These are phyloP conservation scores for Lactifluus piperatus DNA, from an alignment of 768 basidiomycete genomes.

Conservation along the genomic window DNA sequence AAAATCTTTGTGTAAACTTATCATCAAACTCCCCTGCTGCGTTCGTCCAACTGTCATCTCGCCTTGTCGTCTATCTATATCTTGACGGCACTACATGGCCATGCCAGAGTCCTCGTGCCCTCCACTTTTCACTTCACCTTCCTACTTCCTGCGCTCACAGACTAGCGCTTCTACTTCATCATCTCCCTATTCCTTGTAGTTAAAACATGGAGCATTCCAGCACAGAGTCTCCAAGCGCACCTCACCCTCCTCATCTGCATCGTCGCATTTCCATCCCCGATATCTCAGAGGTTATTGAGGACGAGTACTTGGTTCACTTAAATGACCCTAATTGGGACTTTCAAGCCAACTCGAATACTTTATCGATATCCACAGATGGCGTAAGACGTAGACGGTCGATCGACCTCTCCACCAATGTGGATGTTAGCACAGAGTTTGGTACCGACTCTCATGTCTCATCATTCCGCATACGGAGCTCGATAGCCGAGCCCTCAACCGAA, in stretches of 20 bases:
- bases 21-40: not conserved
- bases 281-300: conserved; percentile 62
- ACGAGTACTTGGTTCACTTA: conserved; percentile 61
- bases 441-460: conserved; percentile 32
- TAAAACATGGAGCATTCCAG: conserved; percentile 10
- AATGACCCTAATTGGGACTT: conserved; percentile 79
- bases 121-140: not conserved
- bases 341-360: conserved; percentile 28
- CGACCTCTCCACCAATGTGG: conserved; percentile 35
- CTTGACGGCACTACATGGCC: conserved; percentile 2
- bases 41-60: not conserved
- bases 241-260: conserved; percentile 18
- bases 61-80: not conserved
- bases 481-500: conserved; percentile 24
- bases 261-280: conserved; percentile 55
- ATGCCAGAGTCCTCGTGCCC: not conserved
- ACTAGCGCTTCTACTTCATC: not conserved
- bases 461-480: conserved; percentile 27
- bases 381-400: conserved; percentile 36
- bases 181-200: not conserved
- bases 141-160: not conserved
- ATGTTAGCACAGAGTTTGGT: conserved; percentile 47
- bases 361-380: conserved; percentile 30
- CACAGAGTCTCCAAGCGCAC: not conserved
- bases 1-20: not conserved